These are phyloP conservation scores for Sphagnum fallax DNA, from an alignment of 228 moss, liverwort and hornwort genomes.

Conservation along the genomic window DNA sequence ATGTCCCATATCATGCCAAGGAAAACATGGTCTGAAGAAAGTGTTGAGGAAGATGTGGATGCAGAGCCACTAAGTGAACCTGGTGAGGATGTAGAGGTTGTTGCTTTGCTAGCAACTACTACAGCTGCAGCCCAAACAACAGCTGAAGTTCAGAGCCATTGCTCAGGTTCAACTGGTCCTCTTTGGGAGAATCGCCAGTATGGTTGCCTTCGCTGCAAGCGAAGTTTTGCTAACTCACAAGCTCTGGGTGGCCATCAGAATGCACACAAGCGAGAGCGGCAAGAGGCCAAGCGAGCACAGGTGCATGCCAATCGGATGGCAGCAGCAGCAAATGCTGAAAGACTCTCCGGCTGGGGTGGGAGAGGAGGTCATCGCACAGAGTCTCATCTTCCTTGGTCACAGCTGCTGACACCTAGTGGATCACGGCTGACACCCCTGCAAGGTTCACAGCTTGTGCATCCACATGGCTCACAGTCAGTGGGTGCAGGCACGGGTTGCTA, in stretches of 20 bases:
- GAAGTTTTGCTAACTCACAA: conserved; percentile 95
- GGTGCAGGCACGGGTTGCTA: conserved; percentile 11
- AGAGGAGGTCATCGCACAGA: conserved; percentile 35
- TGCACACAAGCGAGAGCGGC: conserved; percentile 93
- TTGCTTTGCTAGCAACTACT: conserved; percentile 6
- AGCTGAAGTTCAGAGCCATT: conserved; percentile 26
- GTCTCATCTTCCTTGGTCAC: conserved; percentile 33
- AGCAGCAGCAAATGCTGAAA: conserved; percentile 47
- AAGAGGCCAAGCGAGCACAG: conserved; percentile 86
- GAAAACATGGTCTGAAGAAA: background rate
- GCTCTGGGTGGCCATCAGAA: conserved; percentile 95
- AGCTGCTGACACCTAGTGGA: conserved; percentile 39
- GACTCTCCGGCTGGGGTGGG: conserved; percentile 37
- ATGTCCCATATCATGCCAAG: background rate
- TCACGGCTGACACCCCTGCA: conserved; percentile 60
- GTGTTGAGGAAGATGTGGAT: conserved; percentile 11
- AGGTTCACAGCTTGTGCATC: conserved; percentile 33
- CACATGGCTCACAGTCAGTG: conserved; percentile 12
- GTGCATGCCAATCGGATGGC: conserved; percentile 76
- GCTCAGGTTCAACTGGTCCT: conserved; percentile 50
- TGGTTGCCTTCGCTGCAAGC: conserved; percentile 81
- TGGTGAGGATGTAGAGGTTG: conserved; percentile 15
- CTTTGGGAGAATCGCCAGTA: conserved; percentile 82
- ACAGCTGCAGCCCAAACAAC: conserved; percentile 7
- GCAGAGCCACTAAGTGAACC: conserved; percentile 17